Base-by-base conservation (phyloP, 2,329 filamentous ascomycete species). In the Thelonectria olida region DNA sequence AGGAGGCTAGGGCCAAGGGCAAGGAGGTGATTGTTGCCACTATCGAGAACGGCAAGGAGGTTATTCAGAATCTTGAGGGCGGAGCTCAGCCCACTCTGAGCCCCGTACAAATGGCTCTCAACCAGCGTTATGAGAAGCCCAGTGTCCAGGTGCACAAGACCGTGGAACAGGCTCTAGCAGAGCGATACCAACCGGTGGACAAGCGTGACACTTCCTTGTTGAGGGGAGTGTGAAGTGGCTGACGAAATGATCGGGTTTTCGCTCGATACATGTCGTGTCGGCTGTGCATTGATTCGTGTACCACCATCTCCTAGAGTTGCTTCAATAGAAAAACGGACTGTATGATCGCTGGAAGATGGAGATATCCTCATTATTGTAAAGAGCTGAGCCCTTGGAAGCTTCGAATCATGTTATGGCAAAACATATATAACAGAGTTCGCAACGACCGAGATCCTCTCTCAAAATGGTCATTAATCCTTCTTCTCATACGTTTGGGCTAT, bases 181-280 rank as follows among this genome's bases (percentile, higher is more conserved):
- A 88, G 72, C 78, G 86, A 67, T 89, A 89, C 69, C 80, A 73
- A 66, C 81, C 81, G 1, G 73, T 84, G 61, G 79, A 81, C 41
- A 67, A 80, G 71, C 77, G 79, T 67, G 80, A 84, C 62, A 80
- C 81, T 60, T 77, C 79, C 25, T 73, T 78, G 56, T 72, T 84
- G 61, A 73, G 81, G 67, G 80, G 80, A 12, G 28, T 79, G 59
- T 79, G 72, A 68, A 57, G 48, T 22, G 52, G 61, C 39, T 41
- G 59, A 53, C 31, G 53, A 61, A 57, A n/a, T 44, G 51, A 47
- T 58, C 38, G 42, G 52, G 42, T 44, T 44, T 48, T 41, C 52
- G 62, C 36, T 55, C 45, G 58, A 55, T 64, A 56, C 45, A 44
- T 63, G 63, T 61, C 65, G 59, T 61, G 34, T 67, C 47, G 52